Evolutionary conservation across 169 alveolate genomes (phyloP).

Genomic region (Blepharisma undulans): DNA sequence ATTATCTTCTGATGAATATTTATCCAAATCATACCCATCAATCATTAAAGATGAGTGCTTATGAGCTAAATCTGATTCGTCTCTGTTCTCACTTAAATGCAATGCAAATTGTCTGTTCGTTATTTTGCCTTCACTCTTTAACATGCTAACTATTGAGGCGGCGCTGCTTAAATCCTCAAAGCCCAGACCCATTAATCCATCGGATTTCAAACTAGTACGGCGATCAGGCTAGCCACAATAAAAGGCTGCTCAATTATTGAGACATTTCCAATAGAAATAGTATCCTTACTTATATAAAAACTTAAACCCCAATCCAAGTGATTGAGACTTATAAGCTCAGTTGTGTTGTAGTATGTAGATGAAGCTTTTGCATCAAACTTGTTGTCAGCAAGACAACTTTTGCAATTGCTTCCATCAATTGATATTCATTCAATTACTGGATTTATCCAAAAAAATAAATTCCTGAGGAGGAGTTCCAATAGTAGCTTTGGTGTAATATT

Average conservation of each 20-base stretch:
- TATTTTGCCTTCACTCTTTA: background rate
- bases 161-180: background rate
- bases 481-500: background rate
- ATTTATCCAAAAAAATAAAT: constrained; percentile 28
- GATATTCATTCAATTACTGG: constrained; percentile 43
- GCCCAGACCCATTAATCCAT: constrained; percentile 32
- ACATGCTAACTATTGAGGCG: background rate
- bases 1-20: background rate
- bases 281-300: background rate
- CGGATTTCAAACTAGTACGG: background rate
- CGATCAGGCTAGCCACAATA: background rate
- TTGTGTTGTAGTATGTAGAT: background rate
- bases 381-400: background rate
- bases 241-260: background rate
- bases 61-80: background rate
- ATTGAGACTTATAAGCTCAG: background rate
- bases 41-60: background rate
- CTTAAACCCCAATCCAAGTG: background rate
- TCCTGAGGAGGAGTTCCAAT: constrained; percentile 24
- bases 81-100: background rate
- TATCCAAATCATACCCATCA: background rate
- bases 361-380: background rate
- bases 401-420: constrained; percentile 33
- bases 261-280: background rate
- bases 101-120: background rate